These are phyloP conservation scores for Blakeslea trispora DNA, from an alignment of 371 early-diverging fungal genomes.

Conservation along the genomic window DNA sequence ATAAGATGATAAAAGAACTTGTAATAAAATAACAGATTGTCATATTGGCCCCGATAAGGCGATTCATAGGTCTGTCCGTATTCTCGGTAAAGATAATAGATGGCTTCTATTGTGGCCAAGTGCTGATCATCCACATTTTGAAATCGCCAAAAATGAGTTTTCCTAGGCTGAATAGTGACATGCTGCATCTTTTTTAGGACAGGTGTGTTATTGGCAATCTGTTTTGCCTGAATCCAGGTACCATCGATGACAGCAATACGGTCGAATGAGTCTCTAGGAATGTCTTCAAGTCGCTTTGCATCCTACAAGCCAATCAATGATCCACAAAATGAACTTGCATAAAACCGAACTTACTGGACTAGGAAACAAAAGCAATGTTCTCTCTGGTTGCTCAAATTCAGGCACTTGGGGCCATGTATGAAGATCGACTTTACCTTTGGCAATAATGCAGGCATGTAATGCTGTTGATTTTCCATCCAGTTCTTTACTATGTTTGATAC, in stretches of 20 bases:
- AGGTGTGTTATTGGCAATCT: constrained; percentile 64
- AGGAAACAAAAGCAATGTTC: constrained; percentile 80
- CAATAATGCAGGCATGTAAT: constrained; percentile 79
- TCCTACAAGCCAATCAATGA: constrained; percentile 47
- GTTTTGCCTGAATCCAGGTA: constrained; percentile 88
- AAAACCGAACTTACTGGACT: constrained; percentile 58
- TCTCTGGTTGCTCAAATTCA: constrained; percentile 61
- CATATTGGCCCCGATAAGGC: constrained; percentile 72
- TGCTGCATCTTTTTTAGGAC: constrained; percentile 51
- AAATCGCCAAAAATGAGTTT: constrained; percentile 91
- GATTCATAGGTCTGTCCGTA: constrained; percentile 48
- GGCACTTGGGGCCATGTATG: constrained; percentile 52
- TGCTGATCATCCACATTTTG: constrained; percentile 73
- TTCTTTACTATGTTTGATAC: constrained; percentile 82
- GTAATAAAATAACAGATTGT: constrained; percentile 88
- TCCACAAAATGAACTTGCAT: too few species aligned
- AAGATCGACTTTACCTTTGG: constrained; percentile 67
- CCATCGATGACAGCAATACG: constrained; percentile 88
- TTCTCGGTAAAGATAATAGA: constrained; percentile 88
- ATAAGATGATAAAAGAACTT: constrained; percentile 84
- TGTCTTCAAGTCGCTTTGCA: constrained; percentile 65
- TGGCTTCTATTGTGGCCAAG: constrained; percentile 94
- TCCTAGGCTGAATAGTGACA: constrained; percentile 64
- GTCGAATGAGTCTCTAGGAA: constrained; percentile 67
- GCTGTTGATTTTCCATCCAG: constrained; percentile 86